Percentiles rank a stretch among this genome's conserved stretches.
phyloP scores from a whole-genome alignment of 2,329 filamentous ascomycete genomes.

The Fusarium devonianum region DNA sequence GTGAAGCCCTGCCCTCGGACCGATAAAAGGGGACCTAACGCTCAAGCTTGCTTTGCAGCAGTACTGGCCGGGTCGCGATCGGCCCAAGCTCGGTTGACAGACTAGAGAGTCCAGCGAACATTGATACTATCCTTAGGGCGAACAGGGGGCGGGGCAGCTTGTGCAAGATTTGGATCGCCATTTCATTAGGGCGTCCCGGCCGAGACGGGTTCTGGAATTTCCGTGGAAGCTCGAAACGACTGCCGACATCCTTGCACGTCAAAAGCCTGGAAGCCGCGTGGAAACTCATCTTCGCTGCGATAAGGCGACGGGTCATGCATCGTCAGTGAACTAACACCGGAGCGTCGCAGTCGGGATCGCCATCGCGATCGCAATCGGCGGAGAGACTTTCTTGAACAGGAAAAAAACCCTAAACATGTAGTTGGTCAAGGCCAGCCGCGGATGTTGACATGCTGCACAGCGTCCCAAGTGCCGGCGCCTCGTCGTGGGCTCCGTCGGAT shows the following conservation, averaged over 20 bases:
- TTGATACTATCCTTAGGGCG: not conserved
- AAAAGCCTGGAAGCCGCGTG: slow-evolving; percentile 35
- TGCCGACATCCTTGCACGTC: slow-evolving; percentile 34
- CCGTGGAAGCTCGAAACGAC: slow-evolving; percentile 19
- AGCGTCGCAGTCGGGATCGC: slow-evolving; percentile 30
- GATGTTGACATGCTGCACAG: slow-evolving; percentile 22
- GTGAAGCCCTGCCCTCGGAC: too few species aligned
- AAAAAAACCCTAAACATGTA: slow-evolving; percentile 28
- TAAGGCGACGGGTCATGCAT: slow-evolving; percentile 21
- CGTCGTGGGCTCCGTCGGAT: slow-evolving; percentile 26
- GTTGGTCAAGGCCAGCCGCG: slow-evolving; percentile 14
- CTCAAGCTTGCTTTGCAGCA: too few species aligned
- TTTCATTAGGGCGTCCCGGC: slow-evolving; percentile 24
- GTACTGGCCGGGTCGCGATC: too few species aligned
- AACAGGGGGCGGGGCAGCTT: slow-evolving; percentile 11
- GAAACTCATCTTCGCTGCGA: slow-evolving; percentile 21
- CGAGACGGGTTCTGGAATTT: slow-evolving; percentile 39
- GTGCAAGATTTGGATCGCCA: slow-evolving; percentile 9
- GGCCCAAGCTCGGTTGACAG: not conserved
- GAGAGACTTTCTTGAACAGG: slow-evolving; percentile 39
- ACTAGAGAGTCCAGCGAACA: slow-evolving; percentile 1
- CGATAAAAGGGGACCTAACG: too few species aligned
- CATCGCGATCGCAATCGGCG: slow-evolving; percentile 30
- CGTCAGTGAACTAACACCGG: slow-evolving; percentile 19
- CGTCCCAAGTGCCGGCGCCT: slow-evolving; percentile 37